phyloP scores from a whole-genome alignment of 2,329 filamentous ascomycete species.

The Trichoderma asperellum region DNA sequence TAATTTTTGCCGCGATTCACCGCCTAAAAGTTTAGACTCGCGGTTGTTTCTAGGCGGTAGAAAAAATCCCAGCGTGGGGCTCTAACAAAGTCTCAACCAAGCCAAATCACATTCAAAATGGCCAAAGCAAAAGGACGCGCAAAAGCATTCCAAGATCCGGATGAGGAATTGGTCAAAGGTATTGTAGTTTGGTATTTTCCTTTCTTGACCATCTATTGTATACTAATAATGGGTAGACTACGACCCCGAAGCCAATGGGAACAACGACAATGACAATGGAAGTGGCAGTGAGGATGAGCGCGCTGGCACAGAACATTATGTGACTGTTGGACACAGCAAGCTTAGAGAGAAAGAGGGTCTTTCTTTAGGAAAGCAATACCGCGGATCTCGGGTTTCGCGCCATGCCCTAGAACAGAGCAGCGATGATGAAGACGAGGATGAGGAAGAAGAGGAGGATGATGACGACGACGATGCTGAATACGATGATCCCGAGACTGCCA shows the following conservation, averaged over 20 bases:
- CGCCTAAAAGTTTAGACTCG: conserved; percentile 56
- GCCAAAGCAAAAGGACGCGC: conserved; percentile 57
- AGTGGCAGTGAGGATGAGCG: conserved; percentile 56
- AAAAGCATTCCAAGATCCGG: conserved; percentile 64
- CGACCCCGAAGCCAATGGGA: conserved; percentile 73
- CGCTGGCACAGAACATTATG: conserved; percentile 84
- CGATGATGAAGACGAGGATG: conserved; percentile 55
- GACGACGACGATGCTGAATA: conserved; percentile 55
- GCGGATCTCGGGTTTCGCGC: conserved; percentile 75
- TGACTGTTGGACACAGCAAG: conserved; percentile 80
- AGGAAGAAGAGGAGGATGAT: conserved; percentile 53
- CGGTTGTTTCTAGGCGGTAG: conserved; percentile 22
- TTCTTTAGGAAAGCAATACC: conserved; percentile 77
- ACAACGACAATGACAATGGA: conserved; percentile 58
- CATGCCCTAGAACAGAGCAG: conserved; percentile 64
- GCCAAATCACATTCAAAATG: conserved; percentile 46
- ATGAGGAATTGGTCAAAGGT: conserved; percentile 68
- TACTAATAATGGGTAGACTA: conserved; percentile 60
- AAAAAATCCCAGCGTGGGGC: conserved; percentile 45
- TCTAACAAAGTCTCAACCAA: conserved; percentile 26
- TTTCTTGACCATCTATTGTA: neutral
- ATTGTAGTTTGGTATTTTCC: conserved; percentile 21
- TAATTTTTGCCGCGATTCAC: conserved; percentile 51
- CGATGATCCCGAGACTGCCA: conserved; percentile 59
- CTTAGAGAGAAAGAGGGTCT: conserved; percentile 73